A percentile compares a stretch with the other conserved stretches of the same genome.
phyloP scores from a whole-genome alignment of 2,329 filamentous ascomycete genomes.

The Colletotrichum sp. region DNA sequence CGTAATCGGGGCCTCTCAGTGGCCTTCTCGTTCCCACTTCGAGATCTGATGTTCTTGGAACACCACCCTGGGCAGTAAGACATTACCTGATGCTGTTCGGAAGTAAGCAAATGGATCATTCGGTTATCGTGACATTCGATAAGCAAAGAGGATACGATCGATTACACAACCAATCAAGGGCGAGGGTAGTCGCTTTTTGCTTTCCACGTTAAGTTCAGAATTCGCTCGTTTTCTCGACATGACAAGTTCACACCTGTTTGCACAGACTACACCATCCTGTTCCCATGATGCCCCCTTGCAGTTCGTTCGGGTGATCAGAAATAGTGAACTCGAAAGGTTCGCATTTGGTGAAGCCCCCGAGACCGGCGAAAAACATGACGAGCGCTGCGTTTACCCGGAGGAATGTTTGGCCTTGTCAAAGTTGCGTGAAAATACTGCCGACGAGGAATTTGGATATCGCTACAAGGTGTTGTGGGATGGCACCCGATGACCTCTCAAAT shows the following conservation, averaged over 20 bases:
- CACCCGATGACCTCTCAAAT: neutral
- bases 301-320: neutral
- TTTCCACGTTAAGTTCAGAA: neutral
- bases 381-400: neutral
- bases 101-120: neutral
- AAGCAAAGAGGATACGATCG: neutral
- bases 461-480: neutral
- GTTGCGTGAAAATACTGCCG: neutral
- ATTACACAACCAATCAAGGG: neutral
- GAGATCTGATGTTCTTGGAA: neutral
- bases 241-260: neutral
- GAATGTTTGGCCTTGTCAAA: neutral
- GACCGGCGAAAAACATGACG: neutral
- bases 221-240: neutral
- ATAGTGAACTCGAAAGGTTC: neutral
- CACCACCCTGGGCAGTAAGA: neutral
- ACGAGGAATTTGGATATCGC: neutral
- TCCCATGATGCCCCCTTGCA: neutral
- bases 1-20: neutral
- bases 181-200: neutral
- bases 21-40: neutral
- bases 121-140: neutral
- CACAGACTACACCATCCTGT: neutral
- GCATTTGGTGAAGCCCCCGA: neutral
- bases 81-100: neutral